phyloP scores from a whole-genome alignment of 2,329 filamentous ascomycete genomes.

The Teratosphaeria destructans region DNA sequence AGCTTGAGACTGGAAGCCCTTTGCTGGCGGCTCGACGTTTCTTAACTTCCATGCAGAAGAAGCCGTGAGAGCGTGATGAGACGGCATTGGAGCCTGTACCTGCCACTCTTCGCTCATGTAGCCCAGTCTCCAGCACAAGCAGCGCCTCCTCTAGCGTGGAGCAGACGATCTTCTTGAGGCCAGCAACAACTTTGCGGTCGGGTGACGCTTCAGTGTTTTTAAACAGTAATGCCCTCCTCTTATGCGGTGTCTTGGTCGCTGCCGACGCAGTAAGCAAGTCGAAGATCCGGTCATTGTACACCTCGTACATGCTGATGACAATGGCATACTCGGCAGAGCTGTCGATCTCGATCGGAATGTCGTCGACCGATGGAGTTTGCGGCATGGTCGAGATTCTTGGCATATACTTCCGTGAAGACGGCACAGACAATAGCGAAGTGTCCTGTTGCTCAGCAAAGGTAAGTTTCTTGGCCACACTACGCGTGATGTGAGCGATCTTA shows the following conservation, averaged over 20 bases:
- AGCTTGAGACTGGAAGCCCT: slow-evolving; percentile 33
- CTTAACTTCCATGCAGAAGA: slow-evolving; percentile 92
- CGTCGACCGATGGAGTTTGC: slow-evolving; percentile 62
- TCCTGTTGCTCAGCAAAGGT: slow-evolving; percentile 19
- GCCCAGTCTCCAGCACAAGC: slow-evolving; percentile 78
- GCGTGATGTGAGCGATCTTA: slow-evolving; percentile 5
- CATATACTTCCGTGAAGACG: slow-evolving; percentile 43
- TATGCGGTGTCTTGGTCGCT: slow-evolving; percentile 29
- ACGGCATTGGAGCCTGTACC: slow-evolving; percentile 90
- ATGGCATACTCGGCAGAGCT: slow-evolving; percentile 71
- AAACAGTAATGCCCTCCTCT: slow-evolving; percentile 75
- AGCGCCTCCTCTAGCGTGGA: slow-evolving; percentile 71
- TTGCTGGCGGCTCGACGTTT: slow-evolving; percentile 49
- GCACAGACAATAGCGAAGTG: slow-evolving; percentile 29
- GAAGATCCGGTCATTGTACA: slow-evolving; percentile 97
- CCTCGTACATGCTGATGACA: slow-evolving; percentile 94
- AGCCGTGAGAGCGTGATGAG: slow-evolving; percentile 86
- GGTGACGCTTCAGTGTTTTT: slow-evolving; percentile 81
- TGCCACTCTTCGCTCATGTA: slow-evolving; percentile 76
- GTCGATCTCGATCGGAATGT: slow-evolving; percentile 57
- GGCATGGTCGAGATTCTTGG: slow-evolving; percentile 63
- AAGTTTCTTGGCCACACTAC: slow-evolving; percentile 16
- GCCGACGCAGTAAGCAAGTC: slow-evolving; percentile 65
- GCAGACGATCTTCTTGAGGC: slow-evolving; percentile 82
- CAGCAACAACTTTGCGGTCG: slow-evolving; percentile 89